phyloP scores from a whole-genome alignment of 176 grass and related monocot species.

The Juncus inflexus region DNA sequence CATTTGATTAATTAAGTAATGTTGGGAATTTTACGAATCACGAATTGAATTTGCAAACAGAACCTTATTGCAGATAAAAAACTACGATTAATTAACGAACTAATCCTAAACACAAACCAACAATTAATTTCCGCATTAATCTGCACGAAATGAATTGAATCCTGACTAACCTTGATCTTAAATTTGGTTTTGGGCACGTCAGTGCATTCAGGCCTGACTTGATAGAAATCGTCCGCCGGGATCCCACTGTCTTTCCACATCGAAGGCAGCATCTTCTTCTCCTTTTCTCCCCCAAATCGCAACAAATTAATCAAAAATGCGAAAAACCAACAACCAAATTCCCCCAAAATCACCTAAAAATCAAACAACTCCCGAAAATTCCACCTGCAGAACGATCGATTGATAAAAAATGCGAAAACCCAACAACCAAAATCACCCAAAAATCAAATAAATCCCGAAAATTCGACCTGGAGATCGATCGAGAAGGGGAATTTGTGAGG shows the following conservation, averaged over 20 bases:
- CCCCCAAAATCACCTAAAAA: no score
- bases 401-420: no score
- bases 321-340: no score
- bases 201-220: constrained; percentile 66
- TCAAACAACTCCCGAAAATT: no score
- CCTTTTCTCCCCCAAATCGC: neutral
- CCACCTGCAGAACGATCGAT: no score
- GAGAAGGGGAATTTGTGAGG: no score
- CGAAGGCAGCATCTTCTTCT: constrained; percentile 29
- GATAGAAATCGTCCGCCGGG: constrained; percentile 86
- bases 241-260: constrained; percentile 69
- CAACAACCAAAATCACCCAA: no score
- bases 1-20: neutral
- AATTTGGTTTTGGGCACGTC: constrained; percentile 96
- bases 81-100: constrained; percentile 12
- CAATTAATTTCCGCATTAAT: constrained; percentile 7
- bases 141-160: neutral
- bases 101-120: constrained; percentile 5
- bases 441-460: no score
- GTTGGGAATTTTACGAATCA: neutral
- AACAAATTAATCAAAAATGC: no score
- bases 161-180: constrained; percentile 78
- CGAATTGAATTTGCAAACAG: neutral
- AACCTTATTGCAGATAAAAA: neutral
- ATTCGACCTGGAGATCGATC: no score